Evolutionary conservation across 225 moss, liverwort and hornwort species (phyloP), one percentile per base, ranked within the genome.

Genomic region (Antitrichia curtipendula): DNA sequence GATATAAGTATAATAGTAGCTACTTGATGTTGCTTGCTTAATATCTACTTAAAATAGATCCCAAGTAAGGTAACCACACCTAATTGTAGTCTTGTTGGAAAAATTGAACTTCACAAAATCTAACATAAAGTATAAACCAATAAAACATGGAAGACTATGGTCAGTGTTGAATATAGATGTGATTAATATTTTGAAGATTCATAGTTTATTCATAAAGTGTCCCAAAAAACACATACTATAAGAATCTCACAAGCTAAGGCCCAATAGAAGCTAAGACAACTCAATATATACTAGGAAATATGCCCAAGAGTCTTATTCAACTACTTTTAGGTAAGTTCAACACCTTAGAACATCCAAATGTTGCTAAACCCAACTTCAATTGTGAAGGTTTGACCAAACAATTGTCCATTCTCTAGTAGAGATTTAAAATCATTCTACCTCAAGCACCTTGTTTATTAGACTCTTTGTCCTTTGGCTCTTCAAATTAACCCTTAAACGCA

Each of bases 151-250:
- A 3, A 27, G 9, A 43, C 5, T 21, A 14, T 20, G 3, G 14
- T 45, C 29, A 47, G 47, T 29, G 25, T 72, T 72, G 6, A 72
- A 29, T 29, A 72, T 0, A 45, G 0, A 0, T 45, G 2, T 10
- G 17, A 6, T 29, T 6, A 45, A 17, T 45, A 29, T 6, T 45
- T 17, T 29, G 10, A 45, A 45, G 45, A 45, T 45, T 10, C 7
- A 45, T 45, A 72, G 6, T 29, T 10, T 72, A 29, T 31, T 73
- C 2, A 72, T 71, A 71, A 43, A 43, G 4, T 29, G 28, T 45
- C 3, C 28, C 0, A 8, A 16, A 28, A 16, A 15, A 71, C 10
- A 28, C 3, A 43, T 17, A 1, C 6, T 29, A 47, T 0, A 6
- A 52, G 19, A 52, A 22, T 75, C 7, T n/a, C n/a, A n/a, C 6